A percentile compares a stretch with the other conserved stretches of the same genome.
Conservation (phyloP, 148 eudicot genomes). For the Selenicereus undatus region DNA sequence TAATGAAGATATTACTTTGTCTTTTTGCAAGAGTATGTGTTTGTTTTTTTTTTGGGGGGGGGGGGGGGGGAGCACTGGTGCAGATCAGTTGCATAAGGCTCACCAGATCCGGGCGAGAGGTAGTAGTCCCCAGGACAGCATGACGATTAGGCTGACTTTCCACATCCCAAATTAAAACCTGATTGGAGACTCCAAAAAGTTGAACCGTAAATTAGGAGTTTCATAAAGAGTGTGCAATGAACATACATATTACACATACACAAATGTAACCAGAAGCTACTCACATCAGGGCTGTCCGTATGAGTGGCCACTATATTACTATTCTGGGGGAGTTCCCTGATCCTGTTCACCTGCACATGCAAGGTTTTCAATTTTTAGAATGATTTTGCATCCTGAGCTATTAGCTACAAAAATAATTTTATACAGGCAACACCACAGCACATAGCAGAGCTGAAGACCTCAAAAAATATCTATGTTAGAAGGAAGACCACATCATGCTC, state of each 20-base stretch:
- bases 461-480: neutral
- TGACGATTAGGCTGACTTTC: conserved; percentile 91
- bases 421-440: neutral
- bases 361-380: conserved; percentile 5
- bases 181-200: conserved; percentile 17
- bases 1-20: neutral
- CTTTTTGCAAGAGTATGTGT: neutral
- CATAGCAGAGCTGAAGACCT: neutral
- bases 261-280: conserved; percentile 4
- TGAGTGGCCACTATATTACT: conserved; percentile 96
- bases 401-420: conserved; percentile 1
- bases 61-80: neutral
- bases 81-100: conserved; percentile 16
- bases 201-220: neutral
- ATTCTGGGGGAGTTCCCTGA: conserved; percentile 91
- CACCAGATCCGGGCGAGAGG: conserved; percentile 91
- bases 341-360: conserved; percentile 75
- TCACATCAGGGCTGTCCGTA: conserved; percentile 95
- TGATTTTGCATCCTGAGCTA: neutral
- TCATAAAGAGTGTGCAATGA: neutral
- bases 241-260: neutral
- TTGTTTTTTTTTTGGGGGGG: neutral
- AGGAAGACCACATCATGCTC: too few relatives aligned
- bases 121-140: conserved; percentile 62
- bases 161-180: conserved; percentile 97